phyloP scores from a whole-genome alignment of 352 stramenopile species.

The Globisporangium nodosum region DNA sequence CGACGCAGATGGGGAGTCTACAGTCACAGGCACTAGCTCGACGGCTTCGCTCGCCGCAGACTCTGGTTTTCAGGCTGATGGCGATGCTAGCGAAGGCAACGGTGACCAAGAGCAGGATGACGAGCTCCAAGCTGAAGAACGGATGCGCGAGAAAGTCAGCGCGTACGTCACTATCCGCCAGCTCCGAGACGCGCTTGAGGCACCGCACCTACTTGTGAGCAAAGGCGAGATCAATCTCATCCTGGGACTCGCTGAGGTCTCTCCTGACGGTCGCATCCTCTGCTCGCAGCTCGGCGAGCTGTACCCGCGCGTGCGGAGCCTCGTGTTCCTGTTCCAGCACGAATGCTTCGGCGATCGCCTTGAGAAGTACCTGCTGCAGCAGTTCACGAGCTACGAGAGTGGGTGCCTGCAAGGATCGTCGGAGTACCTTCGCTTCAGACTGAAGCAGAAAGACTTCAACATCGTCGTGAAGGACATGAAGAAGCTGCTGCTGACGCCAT shows the following conservation, averaged over 20 bases:
- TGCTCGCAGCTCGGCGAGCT: constrained; percentile 34
- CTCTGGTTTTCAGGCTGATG: constrained; percentile 3
- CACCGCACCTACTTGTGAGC: constrained; percentile 45
- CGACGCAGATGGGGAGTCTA: constrained; percentile 11
- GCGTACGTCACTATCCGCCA: constrained; percentile 34
- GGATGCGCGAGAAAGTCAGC: constrained; percentile 13
- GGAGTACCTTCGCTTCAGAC: constrained; percentile 37
- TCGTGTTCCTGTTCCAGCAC: constrained; percentile 59
- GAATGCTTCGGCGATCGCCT: constrained; percentile 34
- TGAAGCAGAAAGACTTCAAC: constrained; percentile 43
- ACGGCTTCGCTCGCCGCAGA: background rate
- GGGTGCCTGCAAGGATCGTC: constrained; percentile 35
- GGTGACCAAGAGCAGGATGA: background rate
- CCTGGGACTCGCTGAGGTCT: constrained; percentile 27
- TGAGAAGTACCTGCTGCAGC: constrained; percentile 36
- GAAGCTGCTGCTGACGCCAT: constrained; percentile 46
- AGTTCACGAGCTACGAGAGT: constrained; percentile 49
- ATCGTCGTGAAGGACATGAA: constrained; percentile 38
- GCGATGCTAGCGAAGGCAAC: constrained; percentile 9
- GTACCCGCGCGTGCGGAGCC: constrained; percentile 34
- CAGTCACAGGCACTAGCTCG: constrained; percentile 8
- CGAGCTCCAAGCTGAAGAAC: constrained; percentile 3
- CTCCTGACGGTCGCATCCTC: constrained; percentile 21
- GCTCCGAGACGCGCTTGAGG: constrained; percentile 42
- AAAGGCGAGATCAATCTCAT: constrained; percentile 54